Conservation (phyloP, 2,329 filamentous ascomycete species). For the Sporothrix protearum region DNA sequence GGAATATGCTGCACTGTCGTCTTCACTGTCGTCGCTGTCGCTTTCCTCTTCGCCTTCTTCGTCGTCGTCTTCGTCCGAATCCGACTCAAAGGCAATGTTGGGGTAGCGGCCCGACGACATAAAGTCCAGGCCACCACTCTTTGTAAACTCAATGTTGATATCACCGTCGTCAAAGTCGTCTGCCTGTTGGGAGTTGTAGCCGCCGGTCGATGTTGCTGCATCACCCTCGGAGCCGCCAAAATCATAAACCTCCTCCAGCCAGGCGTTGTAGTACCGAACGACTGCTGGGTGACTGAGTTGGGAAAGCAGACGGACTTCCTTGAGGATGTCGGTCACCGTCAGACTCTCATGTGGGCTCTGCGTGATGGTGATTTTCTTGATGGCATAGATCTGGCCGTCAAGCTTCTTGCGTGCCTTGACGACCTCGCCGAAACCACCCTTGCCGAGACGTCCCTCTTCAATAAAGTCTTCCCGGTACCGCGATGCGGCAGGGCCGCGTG, state of each 20-base stretch:
- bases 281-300: conserved; percentile 82
- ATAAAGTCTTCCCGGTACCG: conserved; percentile 87
- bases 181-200: conserved; percentile 24
- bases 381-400: conserved; percentile 88
- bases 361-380: conserved; percentile 93
- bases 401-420: conserved; percentile 93
- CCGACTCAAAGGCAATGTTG: conserved; percentile 69
- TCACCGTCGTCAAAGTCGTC: conserved; percentile 33
- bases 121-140: conserved; percentile 82
- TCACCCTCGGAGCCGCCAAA: conserved; percentile 55
- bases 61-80: conserved; percentile 45
- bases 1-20: conserved; percentile 19
- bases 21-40: conserved; percentile 25
- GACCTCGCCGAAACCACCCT: conserved; percentile 93
- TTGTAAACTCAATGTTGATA: conserved; percentile 56
- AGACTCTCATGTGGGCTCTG: conserved; percentile 75
- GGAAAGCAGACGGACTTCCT: conserved; percentile 85
- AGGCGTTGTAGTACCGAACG: conserved; percentile 91
- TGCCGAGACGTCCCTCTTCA: conserved; percentile 82
- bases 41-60: conserved; percentile 37
- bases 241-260: conserved; percentile 72
- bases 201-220: conserved; percentile 51
- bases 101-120: conserved; percentile 81
- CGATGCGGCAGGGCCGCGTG: conserved; percentile 54
- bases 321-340: conserved; percentile 78